Base-by-base conservation (phyloP, 768 basidiomycete species). In the Russula sp. region DNA sequence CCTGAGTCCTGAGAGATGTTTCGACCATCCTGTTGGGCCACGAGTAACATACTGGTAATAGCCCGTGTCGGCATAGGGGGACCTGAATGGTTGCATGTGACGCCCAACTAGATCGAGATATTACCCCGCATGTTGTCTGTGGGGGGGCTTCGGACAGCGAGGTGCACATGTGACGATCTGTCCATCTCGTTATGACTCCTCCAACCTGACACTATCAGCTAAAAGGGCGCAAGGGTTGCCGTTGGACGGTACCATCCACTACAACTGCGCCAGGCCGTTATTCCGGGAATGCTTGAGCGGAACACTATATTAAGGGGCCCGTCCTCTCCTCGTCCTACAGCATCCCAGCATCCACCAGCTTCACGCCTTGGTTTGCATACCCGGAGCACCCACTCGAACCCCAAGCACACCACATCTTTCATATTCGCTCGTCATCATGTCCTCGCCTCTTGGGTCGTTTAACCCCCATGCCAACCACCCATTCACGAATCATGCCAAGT, bases 401-500 rank as follows among this genome's bases (percentile, higher is more conserved):
- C 37, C 51, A n/a, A 22, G 16, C 4, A 55, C 31, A 48, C 9
- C 47, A 31, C 31, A 40, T 50, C 57, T 37, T 52, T 40, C 39
- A 52, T 54, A 34, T 61, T 47, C 61, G 14, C n/a, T 51, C 48
- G 9, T 45, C 57, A 73, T 73, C 73, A 69, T 75, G 54, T 67
- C 71, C 37, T 68, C 71, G 42, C 61, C 68, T 31, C 72, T 74
- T 68, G 73, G 75, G 22, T 80, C 81, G 27, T 85, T 86, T 68
- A 76, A 86, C 75, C 84, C 84, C 45, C 80, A 81, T 69, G 81
- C 79, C 22, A 77, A 76, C 20, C 82, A 86, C 70, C 82, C 83
- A 10, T 86, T 85, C 77, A 84, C 82, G 44, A 74, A 76, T 70
- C 55, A 66, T 20, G 69, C 67, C 68, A 72, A 72, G 48, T 71